Evolutionary conservation across 768 basidiomycete genomes (phyloP), one percentile per base, ranked within the genome.

Genomic region (Amanita jacksonii): DNA sequence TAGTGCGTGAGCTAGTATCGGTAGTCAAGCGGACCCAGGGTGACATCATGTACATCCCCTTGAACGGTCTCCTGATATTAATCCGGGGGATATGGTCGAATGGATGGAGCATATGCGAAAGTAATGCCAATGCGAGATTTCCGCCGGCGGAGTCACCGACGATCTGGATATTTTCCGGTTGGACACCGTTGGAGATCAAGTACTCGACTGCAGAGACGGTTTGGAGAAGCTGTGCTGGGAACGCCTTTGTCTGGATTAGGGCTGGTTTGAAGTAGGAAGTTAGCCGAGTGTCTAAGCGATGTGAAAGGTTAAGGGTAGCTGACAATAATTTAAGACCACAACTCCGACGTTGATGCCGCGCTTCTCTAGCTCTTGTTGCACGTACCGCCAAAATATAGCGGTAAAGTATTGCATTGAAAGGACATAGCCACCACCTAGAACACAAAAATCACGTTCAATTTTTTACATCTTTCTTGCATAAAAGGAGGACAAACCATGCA

Each of bases 111-210:
- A 61, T 51, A 39, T 62, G 58, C 10, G 60, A 60, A 8, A 64
- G 32, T 18, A 64, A 45, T 46, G 62, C 57, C 1, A 62, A 49
- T 5, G 53, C 51, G 27, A 66, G 57, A 34, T 58, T 58, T 1
- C 48, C 65, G 4, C 63, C 63, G 2, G 65, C 65, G 8, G 65
- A 66, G 32, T 66, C 65, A 18, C 62, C 62, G 0, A 49, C 53
- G 4, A 66, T 34, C 38, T 60, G 54, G 27, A 66, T 52, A 23
- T 61, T 54, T 31, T 49, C 43, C 0, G 57, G 57, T 1, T 49
- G 35, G 2, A 60, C 49, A 3, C 59, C 62, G 1, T 19, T 42
- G 3, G 50, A 51, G 5, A 59, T 5, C 13, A 66, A 56, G 47
- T 61, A 58, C 16, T 58, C 43, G 7, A 66, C 27, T 0, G 62